These are phyloP conservation scores for Coemansia sp. DNA, from an alignment of 192 early-diverging fungal species.

Conservation along the genomic window DNA sequence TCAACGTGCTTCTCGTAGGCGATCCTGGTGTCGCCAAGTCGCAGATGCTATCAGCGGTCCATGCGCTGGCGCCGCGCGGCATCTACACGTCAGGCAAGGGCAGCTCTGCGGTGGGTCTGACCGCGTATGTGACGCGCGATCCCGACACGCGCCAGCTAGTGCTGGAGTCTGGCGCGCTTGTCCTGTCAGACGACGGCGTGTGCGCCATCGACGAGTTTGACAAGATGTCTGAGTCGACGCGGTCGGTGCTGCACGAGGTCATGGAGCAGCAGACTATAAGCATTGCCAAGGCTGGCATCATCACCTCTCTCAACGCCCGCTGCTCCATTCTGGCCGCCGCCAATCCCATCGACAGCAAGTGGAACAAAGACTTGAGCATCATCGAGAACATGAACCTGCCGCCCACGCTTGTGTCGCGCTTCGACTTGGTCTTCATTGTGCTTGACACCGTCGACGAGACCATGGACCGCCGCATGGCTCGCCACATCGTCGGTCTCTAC, in stretches of 20 bases:
- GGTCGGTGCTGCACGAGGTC: slow-evolving; percentile 95
- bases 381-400: slow-evolving; percentile 90
- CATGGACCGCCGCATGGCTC: slow-evolving; percentile 82
- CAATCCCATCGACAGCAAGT: slow-evolving; percentile 92
- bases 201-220: slow-evolving; percentile 99
- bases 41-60: slow-evolving; percentile 88
- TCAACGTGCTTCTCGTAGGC: slow-evolving; percentile 92
- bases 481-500: slow-evolving; percentile 87
- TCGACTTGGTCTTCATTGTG: slow-evolving; percentile 91
- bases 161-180: slow-evolving; percentile 94
- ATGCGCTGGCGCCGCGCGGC: slow-evolving; percentile 90
- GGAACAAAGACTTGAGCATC: slow-evolving; percentile 76
- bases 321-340: slow-evolving; percentile 93
- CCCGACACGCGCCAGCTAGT: slow-evolving; percentile 95
- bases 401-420: slow-evolving; percentile 91
- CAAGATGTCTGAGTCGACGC: slow-evolving; percentile 94
- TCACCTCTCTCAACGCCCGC: slow-evolving; percentile 95
- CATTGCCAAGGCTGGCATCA: slow-evolving; percentile 98
- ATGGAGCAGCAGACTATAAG: slow-evolving; percentile 99
- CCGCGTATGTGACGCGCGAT: slow-evolving; percentile 92
- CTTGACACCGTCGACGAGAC: slow-evolving; percentile 86
- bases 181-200: slow-evolving; percentile 92
- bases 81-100: slow-evolving; percentile 98
- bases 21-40: slow-evolving; percentile 97
- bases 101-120: slow-evolving; percentile 92